phyloP scores from a whole-genome alignment of 2,329 filamentous ascomycete species.

The Aspergillus amoenus region DNA sequence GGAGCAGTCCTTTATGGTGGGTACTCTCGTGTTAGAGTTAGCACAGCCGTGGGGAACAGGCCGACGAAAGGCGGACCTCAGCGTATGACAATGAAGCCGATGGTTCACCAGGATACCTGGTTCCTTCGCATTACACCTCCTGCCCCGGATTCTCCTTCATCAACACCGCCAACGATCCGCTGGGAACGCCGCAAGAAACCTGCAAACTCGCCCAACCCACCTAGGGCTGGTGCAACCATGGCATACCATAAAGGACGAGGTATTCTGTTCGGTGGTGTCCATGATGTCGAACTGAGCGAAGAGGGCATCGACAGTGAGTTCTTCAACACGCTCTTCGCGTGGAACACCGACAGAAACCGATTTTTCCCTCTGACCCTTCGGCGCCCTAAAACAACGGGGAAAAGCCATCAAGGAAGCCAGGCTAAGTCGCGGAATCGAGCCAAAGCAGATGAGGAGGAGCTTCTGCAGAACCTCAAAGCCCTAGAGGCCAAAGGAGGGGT shows the following conservation, averaged over 20 bases:
- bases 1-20: slow-evolving; percentile 91
- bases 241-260: slow-evolving; percentile 89
- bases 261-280: slow-evolving; percentile 90
- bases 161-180: slow-evolving; percentile 68
- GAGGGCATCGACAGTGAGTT: slow-evolving; percentile 97
- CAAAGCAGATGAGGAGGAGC: slow-evolving; percentile 87
- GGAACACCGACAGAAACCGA: slow-evolving; percentile 92
- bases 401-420: slow-evolving; percentile 52
- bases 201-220: slow-evolving; percentile 79
- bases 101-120: slow-evolving; percentile 95
- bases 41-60: slow-evolving; percentile 54
- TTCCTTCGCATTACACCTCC: slow-evolving; percentile 80
- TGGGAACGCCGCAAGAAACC: slow-evolving; percentile 96
- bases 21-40: slow-evolving; percentile 85
- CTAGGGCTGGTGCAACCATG: slow-evolving; percentile 89
- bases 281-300: slow-evolving; percentile 86
- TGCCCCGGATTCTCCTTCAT: slow-evolving; percentile 62
- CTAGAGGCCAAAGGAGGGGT: slow-evolving; percentile 73
- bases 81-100: slow-evolving; percentile 75
- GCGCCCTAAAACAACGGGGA: slow-evolving; percentile 68
- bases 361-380: slow-evolving; percentile 83
- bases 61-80: slow-evolving; percentile 60
- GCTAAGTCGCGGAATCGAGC: slow-evolving; percentile 64
- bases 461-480: slow-evolving; percentile 81
- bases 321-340: slow-evolving; percentile 87